Evolutionary conservation across 2,329 filamentous ascomycete genomes (phyloP).

Genomic region (Colletotrichum cordylinicola): DNA sequence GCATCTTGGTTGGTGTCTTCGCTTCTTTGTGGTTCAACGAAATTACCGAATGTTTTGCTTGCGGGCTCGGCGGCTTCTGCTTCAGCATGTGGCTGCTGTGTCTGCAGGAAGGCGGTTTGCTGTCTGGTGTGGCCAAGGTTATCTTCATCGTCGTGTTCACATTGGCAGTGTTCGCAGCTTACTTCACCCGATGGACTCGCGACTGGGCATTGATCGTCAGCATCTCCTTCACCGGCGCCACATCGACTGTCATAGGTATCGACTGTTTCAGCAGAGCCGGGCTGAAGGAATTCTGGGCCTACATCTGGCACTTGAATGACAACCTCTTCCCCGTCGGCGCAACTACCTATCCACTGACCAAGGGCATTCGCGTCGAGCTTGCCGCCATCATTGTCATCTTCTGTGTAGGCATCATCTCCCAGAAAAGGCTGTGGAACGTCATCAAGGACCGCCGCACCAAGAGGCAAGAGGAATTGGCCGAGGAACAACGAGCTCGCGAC

Average conservation of each 20-base stretch:
- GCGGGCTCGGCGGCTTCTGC: slow-evolving; percentile 85
- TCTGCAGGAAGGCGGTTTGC: slow-evolving; percentile 76
- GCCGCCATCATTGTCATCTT: slow-evolving; percentile 78
- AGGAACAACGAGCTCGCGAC: slow-evolving; percentile 59
- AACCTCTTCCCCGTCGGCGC: slow-evolving; percentile 80
- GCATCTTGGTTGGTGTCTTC: slow-evolving; percentile 74
- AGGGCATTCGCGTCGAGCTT: slow-evolving; percentile 84
- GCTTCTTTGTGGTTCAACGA: slow-evolving; percentile 79
- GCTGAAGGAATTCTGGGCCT: slow-evolving; percentile 95
- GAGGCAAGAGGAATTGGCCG: slow-evolving; percentile 55
- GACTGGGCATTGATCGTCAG: slow-evolving; percentile 78
- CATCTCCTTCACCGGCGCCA: slow-evolving; percentile 84
- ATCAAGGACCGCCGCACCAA: slow-evolving; percentile 67
- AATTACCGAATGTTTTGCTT: slow-evolving; percentile 81
- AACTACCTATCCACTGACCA: slow-evolving; percentile 83
- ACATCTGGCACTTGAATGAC: slow-evolving; percentile 84
- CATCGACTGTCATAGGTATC: slow-evolving; percentile 79
- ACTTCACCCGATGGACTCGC: slow-evolving; percentile 79
- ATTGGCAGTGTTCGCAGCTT: slow-evolving; percentile 71
- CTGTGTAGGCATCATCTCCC: slow-evolving; percentile 79
- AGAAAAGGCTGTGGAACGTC: slow-evolving; percentile 85
- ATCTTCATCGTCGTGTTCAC: slow-evolving; percentile 80
- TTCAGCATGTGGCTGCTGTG: slow-evolving; percentile 90
- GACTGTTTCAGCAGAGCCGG: slow-evolving; percentile 92
- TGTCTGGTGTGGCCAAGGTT: slow-evolving; percentile 62